Evolutionary conservation across 177 flowering plant species (phyloP).

Genomic region (Vitis hybrid): DNA sequence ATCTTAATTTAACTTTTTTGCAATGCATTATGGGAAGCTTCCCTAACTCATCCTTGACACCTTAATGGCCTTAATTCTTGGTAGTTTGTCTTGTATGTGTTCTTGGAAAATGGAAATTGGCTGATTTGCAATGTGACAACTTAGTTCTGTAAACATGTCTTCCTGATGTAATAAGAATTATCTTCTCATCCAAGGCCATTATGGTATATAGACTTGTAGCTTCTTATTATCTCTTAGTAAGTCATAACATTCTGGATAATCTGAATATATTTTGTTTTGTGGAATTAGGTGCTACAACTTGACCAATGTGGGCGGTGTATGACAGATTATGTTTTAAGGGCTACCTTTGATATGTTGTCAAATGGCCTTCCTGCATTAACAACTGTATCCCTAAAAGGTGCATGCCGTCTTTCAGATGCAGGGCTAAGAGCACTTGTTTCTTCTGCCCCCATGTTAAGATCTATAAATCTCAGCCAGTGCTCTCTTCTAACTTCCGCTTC

Average conservation of each 20-base stretch:
- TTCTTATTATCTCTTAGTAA: not conserved
- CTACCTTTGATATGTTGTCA: constrained; percentile 49
- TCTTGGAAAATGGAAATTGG: too few relatives aligned
- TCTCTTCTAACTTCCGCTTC: constrained; percentile 64
- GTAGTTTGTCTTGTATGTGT: too few relatives aligned
- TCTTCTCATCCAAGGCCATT: not conserved
- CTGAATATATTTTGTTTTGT: constrained; percentile 11
- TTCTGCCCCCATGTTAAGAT: constrained; percentile 66
- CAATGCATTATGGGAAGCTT: too few relatives aligned
- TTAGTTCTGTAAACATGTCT: not conserved
- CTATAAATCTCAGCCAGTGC: constrained; percentile 79
- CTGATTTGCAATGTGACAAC: not conserved
- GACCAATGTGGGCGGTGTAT: constrained; percentile 82
- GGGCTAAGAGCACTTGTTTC: constrained; percentile 60
- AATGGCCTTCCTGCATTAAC: constrained; percentile 53
- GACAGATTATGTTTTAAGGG: constrained; percentile 52
- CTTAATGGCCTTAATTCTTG: too few relatives aligned
- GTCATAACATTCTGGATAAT: not conserved
- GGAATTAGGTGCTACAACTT: constrained; percentile 74
- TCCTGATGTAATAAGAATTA: not conserved
- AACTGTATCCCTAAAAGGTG: constrained; percentile 74
- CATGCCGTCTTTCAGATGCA: constrained; percentile 75
- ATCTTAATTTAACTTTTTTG: too few relatives aligned
- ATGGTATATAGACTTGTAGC: not conserved
- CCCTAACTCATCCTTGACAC: too few relatives aligned